Conservation (phyloP, 352 stramenopile species). For the Globisporangium spiculum region DNA sequence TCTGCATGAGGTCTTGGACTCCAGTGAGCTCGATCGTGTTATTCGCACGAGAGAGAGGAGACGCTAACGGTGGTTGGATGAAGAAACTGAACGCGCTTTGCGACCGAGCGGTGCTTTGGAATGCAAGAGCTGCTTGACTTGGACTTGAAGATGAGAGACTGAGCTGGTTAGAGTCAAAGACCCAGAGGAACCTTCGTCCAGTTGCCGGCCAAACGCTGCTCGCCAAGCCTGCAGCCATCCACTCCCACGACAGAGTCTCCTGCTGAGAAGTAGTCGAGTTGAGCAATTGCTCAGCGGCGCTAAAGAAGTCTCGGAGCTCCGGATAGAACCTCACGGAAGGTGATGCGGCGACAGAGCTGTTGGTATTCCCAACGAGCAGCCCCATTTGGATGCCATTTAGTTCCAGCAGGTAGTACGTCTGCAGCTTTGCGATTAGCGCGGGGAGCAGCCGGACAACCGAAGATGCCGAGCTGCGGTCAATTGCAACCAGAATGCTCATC, state of each 20-base stretch:
- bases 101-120: constrained; percentile 17
- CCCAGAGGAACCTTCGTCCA: constrained; percentile 22
- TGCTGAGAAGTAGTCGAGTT: constrained; percentile 4
- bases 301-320: constrained; percentile 20
- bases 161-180: constrained; percentile 18
- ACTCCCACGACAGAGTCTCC: constrained; percentile 5
- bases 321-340: constrained; percentile 12
- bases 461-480: constrained; percentile 30
- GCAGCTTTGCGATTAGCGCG: constrained; percentile 33
- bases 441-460: constrained; percentile 31
- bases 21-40: constrained; percentile 10
- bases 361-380: constrained; percentile 22
- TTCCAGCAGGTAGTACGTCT: constrained; percentile 28
- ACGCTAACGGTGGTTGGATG: constrained; percentile 17
- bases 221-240: constrained; percentile 6
- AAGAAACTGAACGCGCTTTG: constrained; percentile 33
- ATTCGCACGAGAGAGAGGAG: neutral
- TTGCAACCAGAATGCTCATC: constrained; percentile 46
- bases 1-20: constrained; percentile 19
- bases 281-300: constrained; percentile 13
- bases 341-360: constrained; percentile 1
- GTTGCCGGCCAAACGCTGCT: constrained; percentile 24
- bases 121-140: constrained; percentile 1
- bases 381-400: constrained; percentile 28
- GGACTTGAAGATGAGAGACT: constrained; percentile 7